Conservation (phyloP, 1,139 yeast genomes). For the Candida mesenterica region DNA sequence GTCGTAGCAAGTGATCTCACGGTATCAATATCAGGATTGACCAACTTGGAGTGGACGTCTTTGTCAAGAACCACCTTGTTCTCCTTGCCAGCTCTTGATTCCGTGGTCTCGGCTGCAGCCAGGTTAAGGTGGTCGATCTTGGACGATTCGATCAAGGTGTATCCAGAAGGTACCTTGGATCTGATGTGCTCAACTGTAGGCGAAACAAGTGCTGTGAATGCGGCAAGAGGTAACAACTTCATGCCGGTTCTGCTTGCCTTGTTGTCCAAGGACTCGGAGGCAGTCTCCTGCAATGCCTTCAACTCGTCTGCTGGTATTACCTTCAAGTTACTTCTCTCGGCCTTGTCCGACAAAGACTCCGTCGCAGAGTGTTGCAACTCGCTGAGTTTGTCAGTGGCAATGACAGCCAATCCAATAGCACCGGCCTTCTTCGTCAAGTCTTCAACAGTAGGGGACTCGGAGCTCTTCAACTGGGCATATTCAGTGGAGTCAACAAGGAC, state of each 20-base stretch:
- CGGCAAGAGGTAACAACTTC: constrained; percentile 1
- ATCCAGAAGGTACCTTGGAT: constrained; percentile 18
- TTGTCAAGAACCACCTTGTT: constrained; percentile 18
- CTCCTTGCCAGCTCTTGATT: constrained; percentile 19
- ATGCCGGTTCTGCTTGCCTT: constrained; percentile 8
- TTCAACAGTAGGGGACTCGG: constrained; percentile 13
- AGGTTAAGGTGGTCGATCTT: constrained; percentile 8
- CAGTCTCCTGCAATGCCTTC: constrained; percentile 3
- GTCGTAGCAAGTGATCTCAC: constrained; percentile 15
- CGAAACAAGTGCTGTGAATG: not conserved
- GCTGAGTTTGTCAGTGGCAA: constrained; percentile 15
- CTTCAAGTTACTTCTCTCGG: constrained; percentile 12
- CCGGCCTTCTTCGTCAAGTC: constrained; percentile 10
- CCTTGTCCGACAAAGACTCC: constrained; percentile 17
- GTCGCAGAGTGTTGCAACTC: constrained; percentile 11
- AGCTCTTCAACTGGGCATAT: constrained; percentile 13
- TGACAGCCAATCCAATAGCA: constrained; percentile 12
- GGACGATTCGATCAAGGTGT: constrained; percentile 6
- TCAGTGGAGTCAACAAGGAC: constrained; percentile 15
- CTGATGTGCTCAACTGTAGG: constrained; percentile 25
- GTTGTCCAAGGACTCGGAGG: constrained; percentile 3
- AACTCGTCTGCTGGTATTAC: constrained; percentile 16
- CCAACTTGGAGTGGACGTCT: constrained; percentile 7
- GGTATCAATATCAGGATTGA: constrained; percentile 10
- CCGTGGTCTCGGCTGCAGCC: constrained; percentile 12